Percentiles rank a stretch among this genome's conserved stretches.
These are phyloP conservation scores for Ceriops decandra DNA, from an alignment of 345 rosid genomes.

Conservation along the genomic window DNA sequence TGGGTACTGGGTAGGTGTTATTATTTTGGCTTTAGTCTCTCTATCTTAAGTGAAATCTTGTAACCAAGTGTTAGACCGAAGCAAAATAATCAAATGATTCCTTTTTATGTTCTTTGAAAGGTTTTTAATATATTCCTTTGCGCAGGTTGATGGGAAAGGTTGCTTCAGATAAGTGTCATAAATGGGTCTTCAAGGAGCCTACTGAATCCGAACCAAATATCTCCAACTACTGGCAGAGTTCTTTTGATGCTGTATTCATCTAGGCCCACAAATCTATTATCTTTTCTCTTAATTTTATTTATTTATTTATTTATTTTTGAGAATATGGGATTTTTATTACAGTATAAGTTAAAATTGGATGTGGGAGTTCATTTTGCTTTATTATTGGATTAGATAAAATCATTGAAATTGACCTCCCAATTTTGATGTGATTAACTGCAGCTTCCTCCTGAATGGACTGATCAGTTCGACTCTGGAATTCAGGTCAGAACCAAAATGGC, in stretches of 20 bases:
- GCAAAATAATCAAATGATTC: neutral
- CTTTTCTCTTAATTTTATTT: neutral
- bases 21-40: constrained; percentile 20
- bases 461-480: constrained; percentile 98
- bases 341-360: neutral
- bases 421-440: constrained; percentile 44
- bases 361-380: constrained; percentile 7
- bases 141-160: constrained; percentile 98
- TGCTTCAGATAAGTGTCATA: constrained; percentile 99
- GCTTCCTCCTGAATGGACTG: constrained; percentile 99
- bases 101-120: constrained; percentile 11
- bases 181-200: constrained; percentile 99
- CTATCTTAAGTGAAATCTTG: neutral
- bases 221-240: constrained; percentile 98
- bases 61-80: neutral
- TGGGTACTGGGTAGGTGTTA: constrained; percentile 98
- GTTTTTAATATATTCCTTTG: constrained; percentile 3
- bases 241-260: constrained; percentile 88
- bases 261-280: constrained; percentile 1
- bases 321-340: neutral
- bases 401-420: constrained; percentile 30
- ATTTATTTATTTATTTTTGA: too few relatives aligned
- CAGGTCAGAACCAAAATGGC: constrained; percentile 49
- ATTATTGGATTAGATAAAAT: constrained; percentile 27
- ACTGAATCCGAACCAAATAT: constrained; percentile 90